A percentile compares a stretch with the other conserved stretches of the same genome.
Evolutionary conservation across 129 eudicot species (phyloP).

Genomic region (Tagetes patula): DNA sequence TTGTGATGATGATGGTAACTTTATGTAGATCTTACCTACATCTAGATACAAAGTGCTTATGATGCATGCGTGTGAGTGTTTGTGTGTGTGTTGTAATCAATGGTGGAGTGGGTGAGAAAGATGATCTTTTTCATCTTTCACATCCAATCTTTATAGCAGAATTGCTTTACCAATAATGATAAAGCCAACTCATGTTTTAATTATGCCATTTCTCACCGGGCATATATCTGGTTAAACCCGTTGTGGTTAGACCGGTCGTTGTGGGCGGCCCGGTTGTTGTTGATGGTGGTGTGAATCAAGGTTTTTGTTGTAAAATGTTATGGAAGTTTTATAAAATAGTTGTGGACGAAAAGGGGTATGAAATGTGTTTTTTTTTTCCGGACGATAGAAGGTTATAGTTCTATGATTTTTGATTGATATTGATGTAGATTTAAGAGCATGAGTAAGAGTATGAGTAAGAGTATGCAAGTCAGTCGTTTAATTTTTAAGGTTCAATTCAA

Average conservation of each 20-base stretch:
- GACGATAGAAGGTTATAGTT: no score
- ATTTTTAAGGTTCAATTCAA: no score
- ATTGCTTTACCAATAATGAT: conserved; percentile 26
- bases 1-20: conserved; percentile 12
- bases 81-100: conserved; percentile 27
- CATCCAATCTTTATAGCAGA: conserved; percentile 21
- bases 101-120: conserved; percentile 36
- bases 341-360: no score
- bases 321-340: no score
- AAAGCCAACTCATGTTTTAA: conserved; percentile 7
- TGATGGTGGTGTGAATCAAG: not conserved
- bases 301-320: not conserved
- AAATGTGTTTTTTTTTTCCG: no score
- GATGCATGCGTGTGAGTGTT: conserved; percentile 22
- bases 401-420: no score
- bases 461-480: no score
- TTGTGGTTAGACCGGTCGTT: not conserved
- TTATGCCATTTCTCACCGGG: not conserved
- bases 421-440: no score
- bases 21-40: conserved; percentile 21
- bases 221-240: not conserved
- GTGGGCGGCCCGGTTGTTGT: not conserved
- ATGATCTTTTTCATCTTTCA: conserved; percentile 25
- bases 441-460: no score
- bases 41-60: conserved; percentile 18